phyloP scores from a whole-genome alignment of 768 basidiomycete genomes.

The Termitomyces sp. region DNA sequence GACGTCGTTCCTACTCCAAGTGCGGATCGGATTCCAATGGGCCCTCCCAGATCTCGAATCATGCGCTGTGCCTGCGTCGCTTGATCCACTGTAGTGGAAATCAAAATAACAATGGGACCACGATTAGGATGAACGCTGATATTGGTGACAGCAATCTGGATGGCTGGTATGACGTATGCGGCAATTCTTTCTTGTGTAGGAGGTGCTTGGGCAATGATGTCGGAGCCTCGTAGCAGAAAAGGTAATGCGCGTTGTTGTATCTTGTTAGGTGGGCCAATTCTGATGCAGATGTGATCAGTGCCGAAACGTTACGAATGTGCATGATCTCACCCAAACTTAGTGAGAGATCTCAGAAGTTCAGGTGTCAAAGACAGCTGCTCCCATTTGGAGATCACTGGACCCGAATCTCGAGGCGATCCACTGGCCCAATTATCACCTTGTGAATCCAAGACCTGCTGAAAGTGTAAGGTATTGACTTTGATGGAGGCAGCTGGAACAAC shows the following conservation, averaged over 20 bases:
- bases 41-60: slow-evolving; percentile 91
- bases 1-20: slow-evolving; percentile 82
- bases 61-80: slow-evolving; percentile 96
- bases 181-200: slow-evolving; percentile 98
- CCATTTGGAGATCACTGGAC: slow-evolving; percentile 92
- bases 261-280: slow-evolving; percentile 97
- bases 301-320: background rate
- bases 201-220: slow-evolving; percentile 98
- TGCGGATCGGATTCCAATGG: slow-evolving; percentile 89
- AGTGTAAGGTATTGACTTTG: slow-evolving; percentile 10
- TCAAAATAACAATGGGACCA: slow-evolving; percentile 88
- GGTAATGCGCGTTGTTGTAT: slow-evolving; percentile 97
- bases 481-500: slow-evolving; percentile 23
- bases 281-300: slow-evolving; percentile 28
- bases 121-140: slow-evolving; percentile 55
- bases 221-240: slow-evolving; percentile 89
- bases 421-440: slow-evolving; percentile 56
- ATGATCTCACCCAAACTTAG: slow-evolving; percentile 84
- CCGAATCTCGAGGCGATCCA: slow-evolving; percentile 61
- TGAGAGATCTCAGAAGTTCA: slow-evolving; percentile 84
- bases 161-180: slow-evolving; percentile 91
- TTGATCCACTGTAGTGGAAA: slow-evolving; percentile 98
- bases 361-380: slow-evolving; percentile 86
- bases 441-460: slow-evolving; percentile 49
- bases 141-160: slow-evolving; percentile 75